Conservation (phyloP, 106 monocot species). For the Xerophyta viscosa region DNA sequence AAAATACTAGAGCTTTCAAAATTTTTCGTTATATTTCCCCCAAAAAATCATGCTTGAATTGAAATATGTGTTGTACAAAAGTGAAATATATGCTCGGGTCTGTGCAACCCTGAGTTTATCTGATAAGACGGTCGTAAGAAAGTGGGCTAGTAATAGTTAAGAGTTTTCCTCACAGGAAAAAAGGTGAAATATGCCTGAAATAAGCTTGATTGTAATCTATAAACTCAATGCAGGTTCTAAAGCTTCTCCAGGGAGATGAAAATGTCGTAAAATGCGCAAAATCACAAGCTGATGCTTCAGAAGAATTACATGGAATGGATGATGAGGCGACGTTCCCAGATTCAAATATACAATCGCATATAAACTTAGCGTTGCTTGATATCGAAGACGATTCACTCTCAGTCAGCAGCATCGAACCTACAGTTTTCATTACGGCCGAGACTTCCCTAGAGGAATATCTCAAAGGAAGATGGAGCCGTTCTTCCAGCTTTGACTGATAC, state of each 20-base stretch:
- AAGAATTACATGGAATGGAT: conserved; percentile 31
- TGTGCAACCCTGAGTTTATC: too few relatives aligned
- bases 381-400: conserved; percentile 54
- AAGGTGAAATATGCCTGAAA: too few relatives aligned
- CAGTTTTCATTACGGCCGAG: conserved; percentile 32
- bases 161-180: too few relatives aligned
- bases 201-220: too few relatives aligned
- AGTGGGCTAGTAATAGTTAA: too few relatives aligned
- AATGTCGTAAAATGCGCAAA: conserved; percentile 53
- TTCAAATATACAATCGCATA: conserved; percentile 61
- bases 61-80: too few relatives aligned
- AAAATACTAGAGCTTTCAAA: too few relatives aligned
- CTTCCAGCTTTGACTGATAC: conserved; percentile 64
- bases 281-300: conserved; percentile 20
- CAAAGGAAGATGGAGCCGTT: conserved; percentile 56
- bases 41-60: too few relatives aligned
- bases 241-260: conserved; percentile 60
- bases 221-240: conserved; percentile 53
- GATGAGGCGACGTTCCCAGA: conserved; percentile 16
- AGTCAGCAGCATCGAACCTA: conserved; percentile 32
- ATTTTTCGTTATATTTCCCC: too few relatives aligned
- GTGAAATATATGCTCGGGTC: too few relatives aligned
- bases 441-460: conserved; percentile 65
- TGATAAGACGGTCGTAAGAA: too few relatives aligned
- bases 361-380: conserved; percentile 75